Conservation (phyloP, 495 filamentous ascomycete species). For the Trichoderma erinaceum region DNA sequence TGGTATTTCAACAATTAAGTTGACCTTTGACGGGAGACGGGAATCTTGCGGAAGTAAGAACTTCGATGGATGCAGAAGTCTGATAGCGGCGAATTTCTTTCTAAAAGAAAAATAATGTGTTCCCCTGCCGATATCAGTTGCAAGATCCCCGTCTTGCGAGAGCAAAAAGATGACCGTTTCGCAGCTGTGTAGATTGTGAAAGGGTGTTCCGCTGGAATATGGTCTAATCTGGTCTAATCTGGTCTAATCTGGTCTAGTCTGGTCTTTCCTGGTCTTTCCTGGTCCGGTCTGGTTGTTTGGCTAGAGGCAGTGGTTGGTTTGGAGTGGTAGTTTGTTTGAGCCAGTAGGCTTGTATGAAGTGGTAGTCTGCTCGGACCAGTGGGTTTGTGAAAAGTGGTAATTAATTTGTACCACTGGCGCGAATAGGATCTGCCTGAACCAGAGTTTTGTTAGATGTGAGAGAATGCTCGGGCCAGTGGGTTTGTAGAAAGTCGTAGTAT, state of each 20-base stretch:
- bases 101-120: neutral
- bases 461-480: neutral
- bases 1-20: neutral
- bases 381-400: neutral
- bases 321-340: neutral
- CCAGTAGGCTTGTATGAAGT: too few relatives aligned
- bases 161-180: neutral
- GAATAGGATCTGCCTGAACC: neutral
- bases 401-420: neutral
- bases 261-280: neutral
- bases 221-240: neutral
- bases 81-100: neutral
- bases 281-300: neutral
- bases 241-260: neutral
- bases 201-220: neutral
- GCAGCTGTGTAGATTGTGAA: neutral
- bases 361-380: neutral
- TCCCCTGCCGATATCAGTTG: neutral
- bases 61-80: neutral
- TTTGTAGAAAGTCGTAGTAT: neutral
- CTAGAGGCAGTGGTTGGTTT: neutral
- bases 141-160: neutral
- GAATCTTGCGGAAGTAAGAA: neutral
- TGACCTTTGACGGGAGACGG: neutral
- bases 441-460: neutral